Percentiles rank a stretch among this genome's conserved stretches.
These are phyloP conservation scores for Luzula sylvatica DNA, from an alignment of 176 grass and related monocot species.

Conservation along the genomic window DNA sequence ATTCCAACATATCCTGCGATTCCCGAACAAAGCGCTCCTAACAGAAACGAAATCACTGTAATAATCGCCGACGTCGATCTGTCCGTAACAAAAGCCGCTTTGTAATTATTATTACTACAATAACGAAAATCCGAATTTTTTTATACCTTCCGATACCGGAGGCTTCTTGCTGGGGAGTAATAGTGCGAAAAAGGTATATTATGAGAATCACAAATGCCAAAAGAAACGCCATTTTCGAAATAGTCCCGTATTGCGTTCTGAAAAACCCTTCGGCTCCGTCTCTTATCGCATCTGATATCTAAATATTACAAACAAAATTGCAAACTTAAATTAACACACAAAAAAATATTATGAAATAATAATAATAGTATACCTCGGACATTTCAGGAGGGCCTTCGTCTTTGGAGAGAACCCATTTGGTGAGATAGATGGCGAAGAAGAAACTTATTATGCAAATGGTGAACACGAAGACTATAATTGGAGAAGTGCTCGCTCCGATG, in stretches of 20 bases:
- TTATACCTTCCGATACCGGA: constrained; percentile 73
- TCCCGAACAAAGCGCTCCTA: constrained; percentile 95
- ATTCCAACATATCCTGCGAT: constrained; percentile 97
- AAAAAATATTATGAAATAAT: not conserved
- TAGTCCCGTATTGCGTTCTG: constrained; percentile 92
- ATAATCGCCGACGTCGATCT: constrained; percentile 89
- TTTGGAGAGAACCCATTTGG: constrained; percentile 99
- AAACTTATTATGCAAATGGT: constrained; percentile 85
- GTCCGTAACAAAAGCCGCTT: not conserved
- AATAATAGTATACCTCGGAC: constrained; percentile 51
- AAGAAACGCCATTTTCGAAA: constrained; percentile 93
- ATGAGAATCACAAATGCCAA: constrained; percentile 82
- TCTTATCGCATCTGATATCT: constrained; percentile 99
- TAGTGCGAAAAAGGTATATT: constrained; percentile 94
- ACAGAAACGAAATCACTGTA: constrained; percentile 86
- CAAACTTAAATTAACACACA: not conserved
- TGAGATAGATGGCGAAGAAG: constrained; percentile 85
- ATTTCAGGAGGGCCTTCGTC: constrained; percentile 99
- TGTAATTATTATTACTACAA: too few relatives aligned
- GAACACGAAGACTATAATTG: constrained; percentile 92
- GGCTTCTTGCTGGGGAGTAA: constrained; percentile 81
- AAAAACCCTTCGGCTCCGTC: constrained; percentile 99
- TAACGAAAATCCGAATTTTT: too few relatives aligned
- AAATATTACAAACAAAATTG: constrained; percentile 14
- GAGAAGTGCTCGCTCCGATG: constrained; percentile 80